Evolutionary conservation across 2,329 filamentous ascomycete genomes (phyloP), one percentile per base, ranked within the genome.

Genomic region (Colletotrichum lentis): DNA sequence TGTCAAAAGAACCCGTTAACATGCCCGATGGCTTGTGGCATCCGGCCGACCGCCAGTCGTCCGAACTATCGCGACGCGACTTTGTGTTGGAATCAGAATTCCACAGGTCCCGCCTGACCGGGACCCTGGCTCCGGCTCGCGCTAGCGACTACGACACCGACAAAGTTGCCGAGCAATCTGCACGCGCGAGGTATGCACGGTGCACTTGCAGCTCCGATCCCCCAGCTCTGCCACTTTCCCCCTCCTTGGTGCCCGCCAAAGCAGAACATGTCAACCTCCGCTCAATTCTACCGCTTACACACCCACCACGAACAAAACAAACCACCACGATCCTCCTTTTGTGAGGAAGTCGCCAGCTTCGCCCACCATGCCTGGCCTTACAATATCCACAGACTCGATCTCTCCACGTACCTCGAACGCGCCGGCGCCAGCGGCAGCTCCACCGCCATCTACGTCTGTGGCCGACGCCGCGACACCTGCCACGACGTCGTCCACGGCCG

Each of bases 311-410:
- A 39, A 18, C 22, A 54, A 62, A 56, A 54, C 44, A 56, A 58
- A 53, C 22, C 46, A 61, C 16, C 20, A 39, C 50, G 20, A 44
- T 7, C 27, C 43, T n/a, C 41, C 43, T 37, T 39, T 37, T 16
- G 16, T 24, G 43, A 59, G 56, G 63, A 52, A 62, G 57, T 37
- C 55, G 41, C 39, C 41, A 69, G 67, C 62, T 37, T 61, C 56
- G 43, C 41, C 27, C 63, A 71, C 39, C 63, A 78, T 78, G 77
- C 76, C 73, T 41, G 74, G 71, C 59, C 73, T 77, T 52, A 77
- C 74, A 49, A 70, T 76, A 56, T 70, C 69, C 54, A 77, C 73
- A 35, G 70, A 71, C 49, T 58, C 68, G 37, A 57, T 69, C 52
- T 62, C 72, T 41, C 70, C 70, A 44, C 63, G 67, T 53, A 74